A percentile compares a stretch with the other conserved stretches of the same genome.
phyloP scores from a whole-genome alignment of 78 protist species.

The Dictyostelium capitatum region DNA sequence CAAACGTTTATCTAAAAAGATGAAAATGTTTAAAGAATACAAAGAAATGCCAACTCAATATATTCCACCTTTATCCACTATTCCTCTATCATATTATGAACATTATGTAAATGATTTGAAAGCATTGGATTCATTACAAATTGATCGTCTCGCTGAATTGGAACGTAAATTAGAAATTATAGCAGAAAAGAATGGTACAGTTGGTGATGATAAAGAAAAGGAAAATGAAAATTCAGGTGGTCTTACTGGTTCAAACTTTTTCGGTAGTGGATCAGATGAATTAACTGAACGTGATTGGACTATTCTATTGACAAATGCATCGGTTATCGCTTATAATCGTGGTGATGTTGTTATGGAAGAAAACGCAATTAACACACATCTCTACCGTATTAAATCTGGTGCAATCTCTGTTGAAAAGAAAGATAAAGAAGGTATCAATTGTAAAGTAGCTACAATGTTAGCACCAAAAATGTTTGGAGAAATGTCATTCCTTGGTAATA shows the following conservation, averaged over 20 bases:
- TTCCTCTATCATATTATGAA: conserved; percentile 28
- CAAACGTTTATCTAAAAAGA: conserved; percentile 58
- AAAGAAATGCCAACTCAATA: conserved; percentile 56
- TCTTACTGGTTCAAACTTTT: conserved; percentile 1
- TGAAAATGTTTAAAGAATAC: conserved; percentile 74
- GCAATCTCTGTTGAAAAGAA: conserved; percentile 71
- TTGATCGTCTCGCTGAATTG: conserved; percentile 71
- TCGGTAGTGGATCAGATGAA: conserved; percentile 66
- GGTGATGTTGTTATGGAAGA: conserved; percentile 86
- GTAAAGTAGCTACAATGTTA: conserved; percentile 59
- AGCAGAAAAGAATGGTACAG: conserved; percentile 30
- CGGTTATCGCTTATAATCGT: conserved; percentile 74
- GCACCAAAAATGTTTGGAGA: conserved; percentile 86
- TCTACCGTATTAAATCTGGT: conserved; percentile 81
- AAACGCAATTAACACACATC: conserved; percentile 67
- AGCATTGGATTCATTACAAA: conserved; percentile 46
- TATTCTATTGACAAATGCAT: conserved; percentile 73
- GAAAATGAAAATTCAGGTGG: conserved; percentile 5
- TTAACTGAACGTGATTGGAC: conserved; percentile 85
- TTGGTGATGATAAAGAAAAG: not conserved
- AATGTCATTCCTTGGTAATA: conserved; percentile 85
- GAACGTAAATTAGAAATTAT: conserved; percentile 47
- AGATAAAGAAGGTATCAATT: conserved; percentile 34
- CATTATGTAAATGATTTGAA: conserved; percentile 36
- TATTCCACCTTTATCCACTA: not conserved